phyloP scores from a whole-genome alignment of 805 yeast species.

The Candida silvicultrix region DNA sequence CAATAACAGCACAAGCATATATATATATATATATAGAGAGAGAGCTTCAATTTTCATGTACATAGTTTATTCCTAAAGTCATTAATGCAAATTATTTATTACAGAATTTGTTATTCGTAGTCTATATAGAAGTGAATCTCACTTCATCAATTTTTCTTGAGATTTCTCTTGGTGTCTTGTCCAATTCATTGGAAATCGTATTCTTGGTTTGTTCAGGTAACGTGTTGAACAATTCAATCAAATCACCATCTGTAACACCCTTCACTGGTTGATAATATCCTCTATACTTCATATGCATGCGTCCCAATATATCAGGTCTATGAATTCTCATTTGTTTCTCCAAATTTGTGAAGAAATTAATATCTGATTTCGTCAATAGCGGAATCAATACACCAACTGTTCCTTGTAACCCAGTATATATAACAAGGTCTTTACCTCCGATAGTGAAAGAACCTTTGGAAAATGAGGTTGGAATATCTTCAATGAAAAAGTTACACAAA shows the following conservation, averaged over 20 bases:
- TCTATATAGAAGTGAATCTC: conserved; percentile 27
- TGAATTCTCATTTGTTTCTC: conserved; percentile 37
- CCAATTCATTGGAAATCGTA: conserved; percentile 27
- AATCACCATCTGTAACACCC: conserved; percentile 82
- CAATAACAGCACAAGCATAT: not conserved
- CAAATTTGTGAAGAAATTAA: conserved; percentile 47
- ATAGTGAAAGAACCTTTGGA: conserved; percentile 43
- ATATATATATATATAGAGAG: too few relatives aligned
- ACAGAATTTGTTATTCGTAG: not conserved
- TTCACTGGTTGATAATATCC: conserved; percentile 79
- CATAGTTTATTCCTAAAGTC: not conserved
- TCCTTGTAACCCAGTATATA: conserved; percentile 79
- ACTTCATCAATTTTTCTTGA: conserved; percentile 47
- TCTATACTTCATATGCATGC: conserved; percentile 63
- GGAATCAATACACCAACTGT: conserved; percentile 73
- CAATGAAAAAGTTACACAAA: conserved; percentile 53
- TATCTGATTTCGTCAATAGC: conserved; percentile 53
- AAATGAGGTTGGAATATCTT: conserved; percentile 67
- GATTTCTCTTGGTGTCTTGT: conserved; percentile 41
- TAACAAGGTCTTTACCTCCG: conserved; percentile 60
- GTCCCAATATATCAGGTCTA: conserved; percentile 35
- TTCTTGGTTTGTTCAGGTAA: conserved; percentile 12
- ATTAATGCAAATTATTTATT: not conserved
- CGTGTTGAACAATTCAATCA: conserved; percentile 45
- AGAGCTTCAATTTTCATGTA: too few relatives aligned